Evolutionary conservation across 495 filamentous ascomycete species (phyloP), one percentile per base, ranked within the genome.

Genomic region (Penicillium steckii): DNA sequence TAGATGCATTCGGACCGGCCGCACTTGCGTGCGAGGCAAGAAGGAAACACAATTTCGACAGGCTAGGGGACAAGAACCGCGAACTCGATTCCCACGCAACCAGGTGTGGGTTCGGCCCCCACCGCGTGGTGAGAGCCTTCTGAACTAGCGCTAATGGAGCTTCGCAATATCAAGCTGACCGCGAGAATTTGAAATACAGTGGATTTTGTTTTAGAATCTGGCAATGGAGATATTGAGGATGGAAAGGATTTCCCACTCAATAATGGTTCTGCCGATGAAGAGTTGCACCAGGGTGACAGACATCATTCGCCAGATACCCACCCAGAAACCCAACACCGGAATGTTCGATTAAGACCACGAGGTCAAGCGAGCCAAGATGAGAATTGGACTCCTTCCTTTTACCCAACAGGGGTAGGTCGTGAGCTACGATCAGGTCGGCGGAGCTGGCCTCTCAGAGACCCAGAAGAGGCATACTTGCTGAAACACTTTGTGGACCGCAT

Each of bases 51-150:
- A 42, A 5, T 65, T 65, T 10, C 52, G 62, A n/a, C 50, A 50
- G 48, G 55, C 37, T 7, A 56, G 52, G 21, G 44, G 49, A 26
- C 55, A 47, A n/a, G 46, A 22, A 2, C 35, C 47, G 10, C 50
- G 62, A 4, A 55, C 49, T 17, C 53, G 59, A 13, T 65, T 65
- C 30, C 62, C 62, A 18, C 50, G 52, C 24, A 59, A 65, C 21
- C 62, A 65, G 30, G 59, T 65, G 32, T 65, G 62, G 62, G 38
- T 65, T 3, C 53, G 48, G 29, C 62, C 62, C 19, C 62, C 62
- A 48, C 55, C 62, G 13, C 44, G 62, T 59, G 62, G 62, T 65
- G 48, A 44, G 54, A 25, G 33, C 15, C 33, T 15, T 15, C 5
- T 4, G 26, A 27, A 6, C 3, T 18, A n/a, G n/a, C n/a, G n/a